phyloP scores from a whole-genome alignment of 352 stramenopile species.

The Globisporangium ultimum region DNA sequence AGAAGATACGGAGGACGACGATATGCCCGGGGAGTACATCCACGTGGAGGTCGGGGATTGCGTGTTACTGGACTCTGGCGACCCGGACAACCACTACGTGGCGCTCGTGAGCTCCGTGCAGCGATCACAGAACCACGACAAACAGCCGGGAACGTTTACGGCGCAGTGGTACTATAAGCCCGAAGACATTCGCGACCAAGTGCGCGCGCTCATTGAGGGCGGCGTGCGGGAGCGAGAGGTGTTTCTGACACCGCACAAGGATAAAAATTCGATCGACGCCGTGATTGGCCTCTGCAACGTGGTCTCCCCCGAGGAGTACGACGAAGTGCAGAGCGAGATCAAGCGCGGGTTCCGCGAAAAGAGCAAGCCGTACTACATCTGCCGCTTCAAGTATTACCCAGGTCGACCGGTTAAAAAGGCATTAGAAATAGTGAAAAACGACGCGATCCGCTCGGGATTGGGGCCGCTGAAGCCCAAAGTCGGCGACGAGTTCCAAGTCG shows the following conservation, averaged over 20 bases:
- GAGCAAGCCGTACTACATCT: conserved; percentile 61
- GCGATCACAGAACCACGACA: conserved; percentile 46
- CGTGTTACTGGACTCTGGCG: conserved; percentile 73
- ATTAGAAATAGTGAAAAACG: conserved; percentile 59
- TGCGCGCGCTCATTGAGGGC: conserved; percentile 53
- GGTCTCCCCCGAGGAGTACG: conserved; percentile 68
- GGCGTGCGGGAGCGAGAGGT: conserved; percentile 69
- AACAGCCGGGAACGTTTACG: conserved; percentile 53
- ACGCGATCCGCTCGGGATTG: conserved; percentile 65
- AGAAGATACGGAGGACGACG: conserved; percentile 47
- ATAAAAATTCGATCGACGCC: conserved; percentile 80
- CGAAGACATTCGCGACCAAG: conserved; percentile 62
- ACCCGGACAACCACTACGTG: conserved; percentile 59
- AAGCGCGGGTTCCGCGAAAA: conserved; percentile 69
- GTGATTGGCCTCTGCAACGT: conserved; percentile 76
- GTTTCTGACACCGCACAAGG: conserved; percentile 81
- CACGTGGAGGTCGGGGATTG: conserved; percentile 72
- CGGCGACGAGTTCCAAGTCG: conserved; percentile 54
- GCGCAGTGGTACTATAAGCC: conserved; percentile 87
- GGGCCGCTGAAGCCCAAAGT: conserved; percentile 68
- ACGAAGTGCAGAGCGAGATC: conserved; percentile 68
- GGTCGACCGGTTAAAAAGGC: conserved; percentile 60
- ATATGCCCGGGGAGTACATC: conserved; percentile 51
- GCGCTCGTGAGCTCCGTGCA: conserved; percentile 76
- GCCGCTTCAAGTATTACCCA: conserved; percentile 82